Conservation (phyloP, 2,329 filamentous ascomycete genomes). For the Seiridium cupressi region DNA sequence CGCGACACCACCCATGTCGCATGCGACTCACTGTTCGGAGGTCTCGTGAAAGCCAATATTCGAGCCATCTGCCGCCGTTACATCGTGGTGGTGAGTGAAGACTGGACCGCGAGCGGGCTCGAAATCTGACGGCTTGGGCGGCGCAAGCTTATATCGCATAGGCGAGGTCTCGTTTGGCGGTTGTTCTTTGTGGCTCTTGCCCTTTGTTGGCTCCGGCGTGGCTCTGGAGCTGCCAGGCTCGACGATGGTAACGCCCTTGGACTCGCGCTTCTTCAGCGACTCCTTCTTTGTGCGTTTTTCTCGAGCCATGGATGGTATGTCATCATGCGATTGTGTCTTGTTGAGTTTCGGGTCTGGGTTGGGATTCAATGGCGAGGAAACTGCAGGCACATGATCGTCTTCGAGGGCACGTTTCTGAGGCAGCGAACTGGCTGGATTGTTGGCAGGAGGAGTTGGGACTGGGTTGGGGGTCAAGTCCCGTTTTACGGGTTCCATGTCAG, state of each 20-base stretch:
- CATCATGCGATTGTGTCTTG: conserved; percentile 35
- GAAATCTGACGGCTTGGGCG: conserved; percentile 61
- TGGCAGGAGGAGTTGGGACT: neutral
- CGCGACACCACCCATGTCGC: neutral
- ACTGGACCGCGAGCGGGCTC: conserved; percentile 57
- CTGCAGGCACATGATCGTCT: conserved; percentile 67
- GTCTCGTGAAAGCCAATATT: conserved; percentile 60
- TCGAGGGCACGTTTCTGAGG: conserved; percentile 67
- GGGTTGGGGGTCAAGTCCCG: conserved; percentile 28
- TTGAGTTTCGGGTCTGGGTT: conserved; percentile 45
- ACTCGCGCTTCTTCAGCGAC: conserved; percentile 66
- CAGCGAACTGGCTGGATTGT: conserved; percentile 42
- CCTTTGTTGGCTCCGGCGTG: conserved; percentile 57
- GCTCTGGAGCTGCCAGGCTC: conserved; percentile 50
- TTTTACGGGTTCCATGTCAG: conserved; percentile 22
- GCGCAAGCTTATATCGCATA: conserved; percentile 62
- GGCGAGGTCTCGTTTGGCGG: conserved; percentile 47
- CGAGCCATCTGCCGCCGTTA: conserved; percentile 46
- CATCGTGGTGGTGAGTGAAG: conserved; percentile 54
- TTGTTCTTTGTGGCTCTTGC: conserved; percentile 32
- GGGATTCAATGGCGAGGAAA: conserved; percentile 74
- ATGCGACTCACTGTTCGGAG: conserved; percentile 57
- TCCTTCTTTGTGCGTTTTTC: conserved; percentile 64
- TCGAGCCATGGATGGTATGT: conserved; percentile 36
- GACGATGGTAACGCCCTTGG: conserved; percentile 45